Base-by-base conservation (phyloP, 164 flowering plant genomes). In the Tetrastigma voinierianum region DNA sequence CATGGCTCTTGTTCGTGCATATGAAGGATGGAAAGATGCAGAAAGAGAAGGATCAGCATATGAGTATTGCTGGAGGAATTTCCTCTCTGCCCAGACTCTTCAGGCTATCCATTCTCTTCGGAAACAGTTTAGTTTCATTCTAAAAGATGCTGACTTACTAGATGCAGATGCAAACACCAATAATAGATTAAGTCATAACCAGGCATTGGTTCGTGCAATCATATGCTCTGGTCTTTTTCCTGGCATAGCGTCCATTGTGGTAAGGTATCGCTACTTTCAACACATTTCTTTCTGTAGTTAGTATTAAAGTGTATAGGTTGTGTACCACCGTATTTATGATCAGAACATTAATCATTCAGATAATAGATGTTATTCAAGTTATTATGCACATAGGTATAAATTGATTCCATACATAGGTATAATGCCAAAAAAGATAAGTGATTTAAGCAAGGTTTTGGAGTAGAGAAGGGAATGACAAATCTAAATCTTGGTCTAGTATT, bases 11-110 rank as follows among this genome's bases (percentile, higher is more conserved):
- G 99, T 95, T 47, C 97, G 99, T 73, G 98, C 99, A 59, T 92
- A 85, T 75, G 99, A 95, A 83, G 99, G 99, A 70, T 95, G 99
- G 99, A 95, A 91, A 83, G 98, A 90, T 72, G 99, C 99, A 49
- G 99, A n/a, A 96, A 84, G 97, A 72, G 98, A n/a, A 96, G 99
- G 99, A 59, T 89, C n/a, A n/a, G 85, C 91, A 1, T 93, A 95
- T 67, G 99, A 92, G 71, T 95, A 88, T 74, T 95, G 98, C 77
- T 95, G 98, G n/a, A n/a, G n/a, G n/a, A n/a, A 95, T 76, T 95
- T 95, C 64, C 92, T 95, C 57, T 95, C 99, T 45, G 83, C 89
- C 24, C 99, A 96, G 72, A 96, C 98, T 62, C 89, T 96, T 71
- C 98, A 93, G 79, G 99, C n/a, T 49, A 96, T 96, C 65, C 93